phyloP scores from a whole-genome alignment of 2,329 filamentous ascomycete species.

The Aspergillus aculeatus region DNA sequence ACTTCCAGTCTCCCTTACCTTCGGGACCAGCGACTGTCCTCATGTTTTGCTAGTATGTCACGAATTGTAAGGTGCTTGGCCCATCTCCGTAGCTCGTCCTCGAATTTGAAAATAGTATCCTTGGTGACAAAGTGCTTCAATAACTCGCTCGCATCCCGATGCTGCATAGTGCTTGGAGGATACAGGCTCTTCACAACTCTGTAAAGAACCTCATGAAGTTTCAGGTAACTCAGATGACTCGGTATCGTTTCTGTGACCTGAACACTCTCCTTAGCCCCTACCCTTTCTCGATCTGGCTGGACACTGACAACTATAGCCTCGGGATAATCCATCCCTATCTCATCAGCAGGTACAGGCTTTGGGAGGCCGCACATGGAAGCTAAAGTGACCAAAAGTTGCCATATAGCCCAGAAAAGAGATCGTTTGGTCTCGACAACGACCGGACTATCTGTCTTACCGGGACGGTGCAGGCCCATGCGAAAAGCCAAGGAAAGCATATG shows the following conservation, averaged over 20 bases:
- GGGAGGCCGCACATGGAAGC: conserved; percentile 8
- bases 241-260: neutral
- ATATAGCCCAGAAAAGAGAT: conserved; percentile 11
- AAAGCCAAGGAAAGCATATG: conserved; percentile 11
- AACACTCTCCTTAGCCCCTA: neutral
- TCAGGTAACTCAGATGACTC: conserved; percentile 3
- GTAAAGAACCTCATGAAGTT: conserved; percentile 8
- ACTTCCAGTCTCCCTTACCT: neutral
- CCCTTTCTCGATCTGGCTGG: neutral
- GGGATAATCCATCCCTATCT: conserved; percentile 8
- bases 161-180: neutral
- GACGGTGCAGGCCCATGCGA: conserved; percentile 13
- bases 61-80: neutral
- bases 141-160: neutral
- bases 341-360: conserved; percentile 5
- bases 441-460: neutral
- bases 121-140: conserved; percentile 10
- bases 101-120: conserved; percentile 4
- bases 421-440: neutral
- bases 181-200: conserved; percentile 8
- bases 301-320: neutral
- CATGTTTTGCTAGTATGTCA: neutral
- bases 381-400: conserved; percentile 7
- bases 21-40: neutral
- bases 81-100: conserved; percentile 10